phyloP scores from a whole-genome alignment of 176 grass and related monocot species.

The Zea mays region DNA sequence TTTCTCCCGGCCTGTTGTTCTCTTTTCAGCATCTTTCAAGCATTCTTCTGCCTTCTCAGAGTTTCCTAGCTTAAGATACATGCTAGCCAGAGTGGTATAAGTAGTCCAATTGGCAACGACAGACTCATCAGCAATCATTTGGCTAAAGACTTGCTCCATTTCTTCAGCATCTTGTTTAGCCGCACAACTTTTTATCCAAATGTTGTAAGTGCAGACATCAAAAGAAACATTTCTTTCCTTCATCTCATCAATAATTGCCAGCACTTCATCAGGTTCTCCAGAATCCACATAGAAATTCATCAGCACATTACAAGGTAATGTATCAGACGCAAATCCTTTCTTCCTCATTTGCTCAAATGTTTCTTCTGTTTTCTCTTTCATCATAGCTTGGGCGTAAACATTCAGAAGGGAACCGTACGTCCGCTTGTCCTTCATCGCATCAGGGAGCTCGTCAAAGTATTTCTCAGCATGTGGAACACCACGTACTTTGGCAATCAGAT shows the following conservation, averaged over 20 bases:
- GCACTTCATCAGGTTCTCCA: slow-evolving; percentile 58
- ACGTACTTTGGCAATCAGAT: slow-evolving; percentile 73
- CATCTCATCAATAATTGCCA: slow-evolving; percentile 66
- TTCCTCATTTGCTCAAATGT: slow-evolving; percentile 64
- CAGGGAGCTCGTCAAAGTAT: slow-evolving; percentile 68
- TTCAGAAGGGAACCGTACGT: slow-evolving; percentile 60
- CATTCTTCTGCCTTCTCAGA: slow-evolving; percentile 74
- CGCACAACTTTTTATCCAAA: slow-evolving; percentile 82
- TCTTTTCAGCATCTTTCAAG: slow-evolving; percentile 78
- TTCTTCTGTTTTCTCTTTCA: slow-evolving; percentile 75
- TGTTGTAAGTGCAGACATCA: slow-evolving; percentile 85
- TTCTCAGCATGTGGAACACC: slow-evolving; percentile 69
- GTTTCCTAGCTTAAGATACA: slow-evolving; percentile 67
- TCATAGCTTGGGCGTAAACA: slow-evolving; percentile 71
- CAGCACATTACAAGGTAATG: slow-evolving; percentile 83
- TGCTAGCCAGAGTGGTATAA: slow-evolving; percentile 82
- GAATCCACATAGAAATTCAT: slow-evolving; percentile 85
- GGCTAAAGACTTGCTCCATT: slow-evolving; percentile 63
- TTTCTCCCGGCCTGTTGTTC: slow-evolving; percentile 70
- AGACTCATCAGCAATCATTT: slow-evolving; percentile 65
- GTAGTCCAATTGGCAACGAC: slow-evolving; percentile 89
- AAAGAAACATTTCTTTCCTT: slow-evolving; percentile 61
- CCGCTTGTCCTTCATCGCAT: slow-evolving; percentile 71
- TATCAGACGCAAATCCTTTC: slow-evolving; percentile 65
- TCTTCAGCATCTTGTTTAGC: slow-evolving; percentile 63